These are phyloP conservation scores for Teunomyces funiuensis DNA, from an alignment of 805 yeast genomes.

Conservation along the genomic window DNA sequence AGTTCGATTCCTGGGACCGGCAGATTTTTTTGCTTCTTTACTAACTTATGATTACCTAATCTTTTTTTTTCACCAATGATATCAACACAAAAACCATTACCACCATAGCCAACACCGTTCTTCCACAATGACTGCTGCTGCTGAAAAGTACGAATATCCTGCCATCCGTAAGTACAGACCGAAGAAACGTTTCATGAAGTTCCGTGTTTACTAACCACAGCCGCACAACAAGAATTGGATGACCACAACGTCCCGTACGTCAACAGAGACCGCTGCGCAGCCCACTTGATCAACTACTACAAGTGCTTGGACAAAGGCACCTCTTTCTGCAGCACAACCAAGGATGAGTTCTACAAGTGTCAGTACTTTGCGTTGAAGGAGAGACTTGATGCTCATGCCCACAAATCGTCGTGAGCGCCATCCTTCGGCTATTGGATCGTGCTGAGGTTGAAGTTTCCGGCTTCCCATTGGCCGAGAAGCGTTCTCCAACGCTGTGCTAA, in stretches of 20 bases:
- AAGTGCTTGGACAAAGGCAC: conserved; percentile 46
- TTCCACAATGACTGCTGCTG: conserved; percentile 12
- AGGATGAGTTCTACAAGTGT: conserved; percentile 46
- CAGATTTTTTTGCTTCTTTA: conserved; percentile 7
- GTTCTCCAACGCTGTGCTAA: not conserved
- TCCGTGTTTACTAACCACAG: conserved; percentile 10
- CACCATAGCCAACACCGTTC: not conserved
- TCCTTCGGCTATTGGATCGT: not conserved
- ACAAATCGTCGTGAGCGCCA: not conserved
- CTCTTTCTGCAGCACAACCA: conserved; percentile 37
- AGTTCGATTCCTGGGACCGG: conserved; percentile 20
- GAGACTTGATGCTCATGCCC: conserved; percentile 27
- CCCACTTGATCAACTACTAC: conserved; percentile 42
- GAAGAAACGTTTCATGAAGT: not conserved
- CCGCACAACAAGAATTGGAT: conserved; percentile 36
- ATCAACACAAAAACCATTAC: conserved; percentile 6
- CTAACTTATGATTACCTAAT: not conserved
- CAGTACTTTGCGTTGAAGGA: conserved; percentile 43
- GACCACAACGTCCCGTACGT: conserved; percentile 42
- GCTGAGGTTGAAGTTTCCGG: too few species aligned
- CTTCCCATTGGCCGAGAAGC: too few species aligned
- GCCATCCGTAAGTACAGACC: conserved; percentile 14
- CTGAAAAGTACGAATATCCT: conserved; percentile 15
- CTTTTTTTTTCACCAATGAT: conserved; percentile 10
- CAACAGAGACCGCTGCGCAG: conserved; percentile 46